Evolutionary conservation across 768 basidiomycete genomes (phyloP), one percentile per base, ranked within the genome.

Genomic region (Neoboletus brunneissimus): DNA sequence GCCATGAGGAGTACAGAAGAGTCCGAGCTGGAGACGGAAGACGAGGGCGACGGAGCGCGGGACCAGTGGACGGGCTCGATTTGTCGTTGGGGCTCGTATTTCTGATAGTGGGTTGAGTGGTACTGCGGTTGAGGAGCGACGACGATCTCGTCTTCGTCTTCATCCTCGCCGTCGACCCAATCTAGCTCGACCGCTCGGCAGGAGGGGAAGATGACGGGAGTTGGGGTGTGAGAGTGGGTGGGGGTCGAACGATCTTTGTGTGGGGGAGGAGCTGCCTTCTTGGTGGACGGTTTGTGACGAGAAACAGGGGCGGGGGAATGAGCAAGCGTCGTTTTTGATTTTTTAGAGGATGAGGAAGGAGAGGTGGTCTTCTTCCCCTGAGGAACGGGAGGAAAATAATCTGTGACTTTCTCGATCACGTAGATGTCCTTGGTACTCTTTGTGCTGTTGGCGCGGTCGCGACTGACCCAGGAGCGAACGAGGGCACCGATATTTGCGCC

Each of bases 401-500:
- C 62, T 0, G 72, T 68, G 32, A 66, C 64, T 35, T 71, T 72
- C 40, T 73, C 72, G 53, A 63, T 59, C 27, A 67, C 63, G 6
- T 25, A 56, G 42, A 62, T 59, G 20, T 70, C 55, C 20, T 34
- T 60, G 75, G 80, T 22, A 22, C 62, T 53, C 57, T 59, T 64
- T 31, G 60, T 60, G 43, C 60, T 64, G 47, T 58, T 64, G n/a
- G 66, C 54, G 13, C 65, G 60, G 62, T 60, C 67, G 55, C 58
- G 65, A 43, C 55, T 60, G 54, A 67, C 69, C 67, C 56, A 71
- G 16, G 60, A 66, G 31, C 59, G 74, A 41, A 54, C 72, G 48
- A 77, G 69, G 18, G 77, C 64, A 10, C 79, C 77, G 71, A 81
- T 79, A 6, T 78, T 78, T 35, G 72, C 76, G 41, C 81, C 75